Evolutionary conservation across 768 basidiomycete species (phyloP).

Genomic region (Dioszegia aurantiaca): DNA sequence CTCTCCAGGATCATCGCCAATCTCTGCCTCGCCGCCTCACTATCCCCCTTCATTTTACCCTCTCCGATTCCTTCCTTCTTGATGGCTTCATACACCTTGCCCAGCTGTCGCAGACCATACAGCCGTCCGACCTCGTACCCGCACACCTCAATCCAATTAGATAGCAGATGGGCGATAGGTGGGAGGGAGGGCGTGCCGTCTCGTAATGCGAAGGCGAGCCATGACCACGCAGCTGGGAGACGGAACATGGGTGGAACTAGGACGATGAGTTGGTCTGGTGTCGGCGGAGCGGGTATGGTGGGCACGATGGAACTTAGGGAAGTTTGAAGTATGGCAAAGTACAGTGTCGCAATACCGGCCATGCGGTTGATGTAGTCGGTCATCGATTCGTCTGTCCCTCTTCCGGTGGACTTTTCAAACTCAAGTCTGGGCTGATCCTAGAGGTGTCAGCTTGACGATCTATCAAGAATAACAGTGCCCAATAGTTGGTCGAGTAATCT

Average conservation of each 20-base stretch:
- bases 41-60: constrained; percentile 30
- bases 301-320: constrained; percentile 32
- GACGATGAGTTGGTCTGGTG: constrained; percentile 29
- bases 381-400: constrained; percentile 57
- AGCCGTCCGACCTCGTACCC: constrained; percentile 23
- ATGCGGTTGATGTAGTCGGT: constrained; percentile 68
- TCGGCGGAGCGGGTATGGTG: constrained; percentile 25
- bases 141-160: constrained; percentile 28
- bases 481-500: too few species aligned
- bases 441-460: constrained; percentile 1
- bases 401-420: constrained; percentile 54
- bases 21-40: constrained; percentile 32
- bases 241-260: constrained; percentile 35
- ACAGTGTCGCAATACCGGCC: constrained; percentile 78
- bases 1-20: constrained; percentile 24
- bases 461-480: too few species aligned
- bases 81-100: constrained; percentile 43
- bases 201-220: constrained; percentile 36
- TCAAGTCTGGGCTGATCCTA: constrained; percentile 52
- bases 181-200: constrained; percentile 24
- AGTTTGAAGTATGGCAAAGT: constrained; percentile 66
- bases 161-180: constrained; percentile 36
- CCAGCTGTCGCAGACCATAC: constrained; percentile 38
- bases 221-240: constrained; percentile 43
- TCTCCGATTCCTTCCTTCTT: constrained; percentile 33